These are phyloP conservation scores for Phialophora macrospora DNA, from an alignment of 2,329 filamentous ascomycete genomes.

Conservation along the genomic window DNA sequence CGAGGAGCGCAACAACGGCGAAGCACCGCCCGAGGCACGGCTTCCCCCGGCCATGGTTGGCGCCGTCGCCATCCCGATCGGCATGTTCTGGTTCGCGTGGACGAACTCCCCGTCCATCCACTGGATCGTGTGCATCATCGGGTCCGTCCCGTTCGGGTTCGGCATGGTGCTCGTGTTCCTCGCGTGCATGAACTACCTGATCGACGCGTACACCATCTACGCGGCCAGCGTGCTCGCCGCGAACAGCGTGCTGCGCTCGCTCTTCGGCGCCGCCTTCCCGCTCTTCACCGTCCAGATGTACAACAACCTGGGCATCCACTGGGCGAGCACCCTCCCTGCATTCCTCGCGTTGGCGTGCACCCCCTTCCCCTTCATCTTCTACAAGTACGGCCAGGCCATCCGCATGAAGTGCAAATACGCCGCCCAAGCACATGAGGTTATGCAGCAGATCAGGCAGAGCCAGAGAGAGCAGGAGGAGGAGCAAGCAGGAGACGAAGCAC, in stretches of 20 bases:
- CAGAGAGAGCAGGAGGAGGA: background rate
- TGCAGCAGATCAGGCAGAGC: slow-evolving; percentile 35
- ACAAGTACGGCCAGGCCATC: slow-evolving; percentile 49
- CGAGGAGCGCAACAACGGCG: slow-evolving; percentile 56
- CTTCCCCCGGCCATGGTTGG: slow-evolving; percentile 57
- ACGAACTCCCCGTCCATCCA: slow-evolving; percentile 55
- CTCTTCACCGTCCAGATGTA: slow-evolving; percentile 56
- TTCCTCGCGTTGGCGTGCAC: slow-evolving; percentile 54
- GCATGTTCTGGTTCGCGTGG: slow-evolving; percentile 66
- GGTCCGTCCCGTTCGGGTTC: slow-evolving; percentile 49
- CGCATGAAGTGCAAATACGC: slow-evolving; percentile 51
- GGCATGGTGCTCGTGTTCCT: slow-evolving; percentile 51
- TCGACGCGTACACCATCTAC: slow-evolving; percentile 52
- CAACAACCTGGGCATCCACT: slow-evolving; percentile 52
- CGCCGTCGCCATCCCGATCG: slow-evolving; percentile 51
- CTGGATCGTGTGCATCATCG: slow-evolving; percentile 48
- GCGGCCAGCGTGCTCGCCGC: slow-evolving; percentile 52
- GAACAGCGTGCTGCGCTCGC: slow-evolving; percentile 53
- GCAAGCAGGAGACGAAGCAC: background rate
- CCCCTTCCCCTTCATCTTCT: slow-evolving; percentile 53
- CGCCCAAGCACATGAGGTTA: slow-evolving; percentile 44
- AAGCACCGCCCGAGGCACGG: slow-evolving; percentile 65
- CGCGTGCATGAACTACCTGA: slow-evolving; percentile 50
- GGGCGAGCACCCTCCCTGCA: slow-evolving; percentile 54
- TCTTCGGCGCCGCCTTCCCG: slow-evolving; percentile 56